phyloP scores from a whole-genome alignment of 192 early-diverging fungal species.

The Rhizophagus sp. region DNA sequence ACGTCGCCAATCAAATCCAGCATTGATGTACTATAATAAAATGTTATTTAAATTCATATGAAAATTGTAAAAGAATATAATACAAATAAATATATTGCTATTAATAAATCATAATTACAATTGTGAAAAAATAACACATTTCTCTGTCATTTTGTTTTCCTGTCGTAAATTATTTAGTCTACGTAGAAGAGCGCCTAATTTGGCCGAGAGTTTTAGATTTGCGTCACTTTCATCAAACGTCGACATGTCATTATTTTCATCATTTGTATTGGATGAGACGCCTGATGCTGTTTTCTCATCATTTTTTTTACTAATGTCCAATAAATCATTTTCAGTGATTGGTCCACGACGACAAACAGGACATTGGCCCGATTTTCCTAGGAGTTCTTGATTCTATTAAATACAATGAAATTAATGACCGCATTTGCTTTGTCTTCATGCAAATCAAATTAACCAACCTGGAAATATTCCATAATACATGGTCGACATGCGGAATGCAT shows the following conservation, averaged over 20 bases:
- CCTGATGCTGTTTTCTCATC: background rate
- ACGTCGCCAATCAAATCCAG: slow-evolving; percentile 70
- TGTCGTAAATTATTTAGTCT: slow-evolving; percentile 37
- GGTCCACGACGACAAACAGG: slow-evolving; percentile 55
- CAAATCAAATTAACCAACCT: slow-evolving; percentile 35
- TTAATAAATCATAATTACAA: slow-evolving; percentile 40
- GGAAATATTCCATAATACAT: slow-evolving; percentile 55
- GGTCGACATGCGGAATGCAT: slow-evolving; percentile 56
- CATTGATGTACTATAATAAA: slow-evolving; percentile 59
- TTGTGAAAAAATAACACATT: slow-evolving; percentile 94
- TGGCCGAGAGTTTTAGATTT: slow-evolving; percentile 45
- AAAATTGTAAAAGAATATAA: background rate
- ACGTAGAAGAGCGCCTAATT: slow-evolving; percentile 49
- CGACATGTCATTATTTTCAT: background rate
- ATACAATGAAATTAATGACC: background rate
- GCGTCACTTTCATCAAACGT: background rate
- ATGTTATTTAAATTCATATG: background rate
- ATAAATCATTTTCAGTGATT: slow-evolving; percentile 43
- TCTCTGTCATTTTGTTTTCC: slow-evolving; percentile 41
- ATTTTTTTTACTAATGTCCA: slow-evolving; percentile 38
- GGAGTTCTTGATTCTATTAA: slow-evolving; percentile 43
- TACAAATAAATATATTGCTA: too few relatives aligned
- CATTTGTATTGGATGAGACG: background rate
- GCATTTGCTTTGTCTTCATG: background rate
- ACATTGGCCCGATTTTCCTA: slow-evolving; percentile 52